Conservation (phyloP, 768 basidiomycete species). For the Termitomyces heimii region DNA sequence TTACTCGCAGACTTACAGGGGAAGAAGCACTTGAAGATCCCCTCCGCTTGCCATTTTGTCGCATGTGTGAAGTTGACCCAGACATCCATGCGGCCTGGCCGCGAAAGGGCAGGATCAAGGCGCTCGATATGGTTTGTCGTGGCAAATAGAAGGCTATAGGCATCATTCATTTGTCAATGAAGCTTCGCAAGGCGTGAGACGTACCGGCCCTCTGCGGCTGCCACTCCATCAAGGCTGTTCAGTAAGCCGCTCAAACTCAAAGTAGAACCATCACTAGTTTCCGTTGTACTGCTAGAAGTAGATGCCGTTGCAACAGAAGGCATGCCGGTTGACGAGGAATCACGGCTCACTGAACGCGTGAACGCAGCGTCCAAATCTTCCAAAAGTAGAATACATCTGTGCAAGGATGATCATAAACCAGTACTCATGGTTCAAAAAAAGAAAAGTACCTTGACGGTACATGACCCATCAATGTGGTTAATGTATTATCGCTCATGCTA, state of each 20-base stretch:
- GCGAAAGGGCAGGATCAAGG: slow-evolving; percentile 81
- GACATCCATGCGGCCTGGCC: slow-evolving; percentile 89
- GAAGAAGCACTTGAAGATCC: slow-evolving; percentile 94
- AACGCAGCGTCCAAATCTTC: slow-evolving; percentile 94
- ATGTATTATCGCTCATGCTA: slow-evolving; percentile 88
- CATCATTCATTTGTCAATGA: slow-evolving; percentile 11
- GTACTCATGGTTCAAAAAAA: slow-evolving; percentile 2
- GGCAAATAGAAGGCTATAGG: slow-evolving; percentile 71
- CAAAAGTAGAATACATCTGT: slow-evolving; percentile 84
- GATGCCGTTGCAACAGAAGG: slow-evolving; percentile 46
- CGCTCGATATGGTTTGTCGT: slow-evolving; percentile 94
- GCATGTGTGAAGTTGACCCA: slow-evolving; percentile 91
- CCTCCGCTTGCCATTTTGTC: slow-evolving; percentile 89
- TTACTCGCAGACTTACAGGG: slow-evolving; percentile 45
- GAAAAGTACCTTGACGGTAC: slow-evolving; percentile 70
- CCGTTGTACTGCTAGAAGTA: slow-evolving; percentile 33
- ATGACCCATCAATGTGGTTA: slow-evolving; percentile 83
- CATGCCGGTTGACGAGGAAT: slow-evolving; percentile 69
- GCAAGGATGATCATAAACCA: slow-evolving; percentile 12
- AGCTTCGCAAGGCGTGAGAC: slow-evolving; percentile 21
- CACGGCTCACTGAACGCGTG: slow-evolving; percentile 82
- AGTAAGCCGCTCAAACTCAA: slow-evolving; percentile 80
- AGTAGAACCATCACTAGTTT: slow-evolving; percentile 70
- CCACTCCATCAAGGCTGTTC: slow-evolving; percentile 83
- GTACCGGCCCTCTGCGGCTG: slow-evolving; percentile 81